Conservation (phyloP, 2,329 filamentous ascomycete species). For the Neofusicoccum kwambonambiense region DNA sequence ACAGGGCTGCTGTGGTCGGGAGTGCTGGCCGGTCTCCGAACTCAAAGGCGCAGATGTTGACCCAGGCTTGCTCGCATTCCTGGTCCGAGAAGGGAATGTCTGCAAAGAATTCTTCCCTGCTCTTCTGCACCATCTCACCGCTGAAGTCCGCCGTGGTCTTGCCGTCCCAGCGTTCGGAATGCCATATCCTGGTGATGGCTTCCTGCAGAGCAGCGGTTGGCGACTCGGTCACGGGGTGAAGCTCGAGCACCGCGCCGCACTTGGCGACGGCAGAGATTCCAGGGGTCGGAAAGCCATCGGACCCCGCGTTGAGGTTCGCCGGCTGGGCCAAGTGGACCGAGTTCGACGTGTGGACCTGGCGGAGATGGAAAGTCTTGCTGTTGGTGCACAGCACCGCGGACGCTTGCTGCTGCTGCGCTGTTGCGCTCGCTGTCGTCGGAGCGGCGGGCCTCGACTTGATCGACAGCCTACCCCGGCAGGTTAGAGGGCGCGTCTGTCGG, state of each 20-base stretch:
- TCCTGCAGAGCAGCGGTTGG: slow-evolving; percentile 37
- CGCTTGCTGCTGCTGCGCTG: slow-evolving; percentile 18
- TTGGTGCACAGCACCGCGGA: slow-evolving; percentile 61
- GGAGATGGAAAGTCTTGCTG: slow-evolving; percentile 57
- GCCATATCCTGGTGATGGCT: slow-evolving; percentile 25
- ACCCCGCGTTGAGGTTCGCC: slow-evolving; percentile 36
- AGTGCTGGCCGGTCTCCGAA: slow-evolving; percentile 40
- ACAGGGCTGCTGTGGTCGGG: slow-evolving; percentile 49
- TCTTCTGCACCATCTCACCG: slow-evolving; percentile 20
- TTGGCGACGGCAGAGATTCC: slow-evolving; percentile 45
- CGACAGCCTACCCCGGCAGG: slow-evolving; percentile 31
- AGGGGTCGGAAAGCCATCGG: slow-evolving; percentile 27
- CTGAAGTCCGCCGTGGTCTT: slow-evolving; percentile 31
- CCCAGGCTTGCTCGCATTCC: slow-evolving; percentile 53
- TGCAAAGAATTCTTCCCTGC: slow-evolving; percentile 44
- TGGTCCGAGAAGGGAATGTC: slow-evolving; percentile 53
- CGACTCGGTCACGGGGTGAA: slow-evolving; percentile 35
- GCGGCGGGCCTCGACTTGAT: slow-evolving; percentile 35
- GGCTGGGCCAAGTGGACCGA: slow-evolving; percentile 57
- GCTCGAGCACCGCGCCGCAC: slow-evolving; percentile 46
- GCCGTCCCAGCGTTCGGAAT: slow-evolving; percentile 22
- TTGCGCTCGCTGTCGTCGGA: slow-evolving; percentile 19
- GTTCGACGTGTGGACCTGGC: slow-evolving; percentile 66
- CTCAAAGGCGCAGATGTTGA: slow-evolving; percentile 54
- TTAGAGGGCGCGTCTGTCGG: slow-evolving; percentile 22